Percentiles rank a stretch among this genome's conserved stretches.
Evolutionary conservation across 2,329 filamentous ascomycete species (phyloP).

Genomic region (Fusarium odoratissimum): DNA sequence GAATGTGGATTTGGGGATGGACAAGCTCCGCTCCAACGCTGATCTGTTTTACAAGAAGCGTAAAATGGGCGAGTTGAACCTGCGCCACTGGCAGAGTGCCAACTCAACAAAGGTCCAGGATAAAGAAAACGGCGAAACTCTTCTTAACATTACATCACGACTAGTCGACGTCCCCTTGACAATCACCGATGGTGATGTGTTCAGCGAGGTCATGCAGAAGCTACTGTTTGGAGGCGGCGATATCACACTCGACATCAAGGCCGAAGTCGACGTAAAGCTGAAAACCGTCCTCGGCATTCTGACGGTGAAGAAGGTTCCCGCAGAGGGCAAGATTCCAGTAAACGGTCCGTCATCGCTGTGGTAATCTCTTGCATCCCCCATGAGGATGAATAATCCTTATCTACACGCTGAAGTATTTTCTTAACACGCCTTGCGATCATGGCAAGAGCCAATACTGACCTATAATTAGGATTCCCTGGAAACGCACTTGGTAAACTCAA

Average conservation of each 20-base stretch:
- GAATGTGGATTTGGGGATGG: slow-evolving; percentile 85
- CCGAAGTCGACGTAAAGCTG: slow-evolving; percentile 84
- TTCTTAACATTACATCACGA: slow-evolving; percentile 78
- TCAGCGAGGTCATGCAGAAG: slow-evolving; percentile 83
- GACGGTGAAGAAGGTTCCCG: slow-evolving; percentile 84
- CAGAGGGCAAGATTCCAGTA: slow-evolving; percentile 86
- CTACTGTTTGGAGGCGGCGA: slow-evolving; percentile 79
- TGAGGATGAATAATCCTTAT: slow-evolving; percentile 43
- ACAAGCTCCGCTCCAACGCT: slow-evolving; percentile 78
- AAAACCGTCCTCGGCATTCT: slow-evolving; percentile 84
- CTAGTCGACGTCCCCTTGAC: slow-evolving; percentile 84
- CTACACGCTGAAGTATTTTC: slow-evolving; percentile 46
- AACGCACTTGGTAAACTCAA: slow-evolving; percentile 60
- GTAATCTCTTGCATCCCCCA: slow-evolving; percentile 46
- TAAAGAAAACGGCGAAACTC: slow-evolving; percentile 66
- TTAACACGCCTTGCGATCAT: slow-evolving; percentile 43
- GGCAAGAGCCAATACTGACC: slow-evolving; percentile 49
- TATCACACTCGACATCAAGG: slow-evolving; percentile 79
- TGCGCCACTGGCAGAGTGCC: slow-evolving; percentile 85
- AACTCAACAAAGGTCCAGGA: slow-evolving; percentile 77
- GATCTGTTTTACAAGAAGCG: slow-evolving; percentile 82
- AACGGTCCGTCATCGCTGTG: slow-evolving; percentile 84
- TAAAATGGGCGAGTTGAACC: slow-evolving; percentile 83
- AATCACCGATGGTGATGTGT: slow-evolving; percentile 82
- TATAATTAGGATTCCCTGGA: slow-evolving; percentile 66